Evolutionary conservation across 1,139 yeast genomes (phyloP).

Genomic region (Taphrina deformans): DNA sequence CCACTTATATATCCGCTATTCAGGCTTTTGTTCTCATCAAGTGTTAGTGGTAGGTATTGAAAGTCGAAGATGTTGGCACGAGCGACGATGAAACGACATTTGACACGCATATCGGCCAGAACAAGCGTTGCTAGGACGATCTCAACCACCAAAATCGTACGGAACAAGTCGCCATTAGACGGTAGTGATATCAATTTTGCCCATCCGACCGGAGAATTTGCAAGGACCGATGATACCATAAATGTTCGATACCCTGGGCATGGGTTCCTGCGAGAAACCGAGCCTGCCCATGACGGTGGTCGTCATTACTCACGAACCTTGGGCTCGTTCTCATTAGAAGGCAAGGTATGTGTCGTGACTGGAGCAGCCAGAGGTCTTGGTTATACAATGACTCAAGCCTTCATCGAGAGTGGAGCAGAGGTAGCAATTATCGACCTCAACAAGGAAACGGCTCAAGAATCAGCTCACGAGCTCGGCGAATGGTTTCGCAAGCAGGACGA

Average conservation of each 20-base stretch:
- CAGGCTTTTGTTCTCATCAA: background rate
- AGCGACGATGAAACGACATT: background rate
- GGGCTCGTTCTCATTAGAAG: slow-evolving; percentile 56
- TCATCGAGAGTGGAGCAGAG: slow-evolving; percentile 87
- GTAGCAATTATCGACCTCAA: slow-evolving; percentile 45
- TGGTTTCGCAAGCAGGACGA: slow-evolving; percentile 22
- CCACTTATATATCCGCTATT: too few relatives aligned
- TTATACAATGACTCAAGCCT: slow-evolving; percentile 77
- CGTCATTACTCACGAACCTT: slow-evolving; percentile 12
- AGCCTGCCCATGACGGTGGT: slow-evolving; percentile 17
- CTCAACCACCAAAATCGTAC: background rate
- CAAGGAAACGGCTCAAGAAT: slow-evolving; percentile 24
- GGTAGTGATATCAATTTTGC: slow-evolving; percentile 22
- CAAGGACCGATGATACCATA: slow-evolving; percentile 16
- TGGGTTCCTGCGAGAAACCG: slow-evolving; percentile 4
- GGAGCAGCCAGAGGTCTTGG: slow-evolving; percentile 90
- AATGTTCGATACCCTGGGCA: slow-evolving; percentile 14
- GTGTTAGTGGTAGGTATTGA: background rate
- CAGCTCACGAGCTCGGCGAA: slow-evolving; percentile 25
- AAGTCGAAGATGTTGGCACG: background rate
- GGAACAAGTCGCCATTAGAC: slow-evolving; percentile 10
- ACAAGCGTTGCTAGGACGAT: background rate
- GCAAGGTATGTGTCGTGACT: slow-evolving; percentile 80
- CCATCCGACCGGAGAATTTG: slow-evolving; percentile 19
- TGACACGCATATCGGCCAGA: too few relatives aligned